These are phyloP conservation scores for Ophiostoma quercus DNA, from an alignment of 2,329 filamentous ascomycete species.

Conservation along the genomic window DNA sequence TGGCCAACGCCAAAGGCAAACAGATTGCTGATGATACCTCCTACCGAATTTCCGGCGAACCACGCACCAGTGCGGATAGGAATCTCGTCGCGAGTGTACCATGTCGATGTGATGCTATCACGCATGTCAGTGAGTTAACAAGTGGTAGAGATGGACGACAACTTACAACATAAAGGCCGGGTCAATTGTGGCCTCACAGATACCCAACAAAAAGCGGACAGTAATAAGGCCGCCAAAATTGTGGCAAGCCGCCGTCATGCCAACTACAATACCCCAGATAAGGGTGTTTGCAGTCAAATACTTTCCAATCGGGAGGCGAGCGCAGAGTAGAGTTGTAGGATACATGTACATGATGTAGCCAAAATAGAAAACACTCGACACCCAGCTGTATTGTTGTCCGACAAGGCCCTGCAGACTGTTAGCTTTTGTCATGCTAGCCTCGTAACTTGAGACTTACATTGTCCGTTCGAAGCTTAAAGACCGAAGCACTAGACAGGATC, in stretches of 20 bases:
- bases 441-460: background rate
- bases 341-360: conserved; percentile 15
- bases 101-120: conserved; percentile 2
- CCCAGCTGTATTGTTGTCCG: conserved; percentile 14
- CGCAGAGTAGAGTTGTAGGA: conserved; percentile 4
- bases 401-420: background rate
- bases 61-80: conserved; percentile 3
- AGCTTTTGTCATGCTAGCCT: background rate
- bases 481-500: conserved; percentile 8
- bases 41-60: conserved; percentile 13
- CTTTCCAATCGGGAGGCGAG: conserved; percentile 8
- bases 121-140: background rate
- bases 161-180: conserved; percentile 12
- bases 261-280: conserved; percentile 2
- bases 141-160: too few species aligned
- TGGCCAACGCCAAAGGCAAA: conserved; percentile 14
- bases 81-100: conserved; percentile 13
- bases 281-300: conserved; percentile 6
- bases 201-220: background rate
- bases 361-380: conserved; percentile 12
- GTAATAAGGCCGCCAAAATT: conserved; percentile 10
- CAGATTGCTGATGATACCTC: conserved; percentile 6
- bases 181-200: conserved; percentile 7
- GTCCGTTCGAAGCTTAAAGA: conserved; percentile 5
- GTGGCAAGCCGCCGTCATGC: conserved; percentile 4